A percentile compares a stretch with the other conserved stretches of the same genome.
Conservation (phyloP, 257 asterid species). For the Mitragyna speciosa region DNA sequence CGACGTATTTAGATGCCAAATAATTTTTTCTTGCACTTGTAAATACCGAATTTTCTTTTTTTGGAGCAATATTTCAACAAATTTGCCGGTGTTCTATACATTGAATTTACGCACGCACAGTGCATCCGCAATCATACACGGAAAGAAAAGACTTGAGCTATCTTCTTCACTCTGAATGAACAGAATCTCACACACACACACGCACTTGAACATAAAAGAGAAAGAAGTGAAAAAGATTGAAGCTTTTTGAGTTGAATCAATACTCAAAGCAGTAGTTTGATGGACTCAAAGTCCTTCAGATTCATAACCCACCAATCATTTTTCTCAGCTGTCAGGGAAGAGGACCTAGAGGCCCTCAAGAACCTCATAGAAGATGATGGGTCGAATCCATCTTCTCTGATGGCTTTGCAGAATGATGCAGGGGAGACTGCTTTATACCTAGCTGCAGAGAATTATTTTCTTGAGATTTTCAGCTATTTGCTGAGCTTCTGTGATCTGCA, state of each 20-base stretch:
- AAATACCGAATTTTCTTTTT: too few species aligned
- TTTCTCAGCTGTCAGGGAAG: constrained; percentile 70
- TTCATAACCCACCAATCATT: constrained; percentile 90
- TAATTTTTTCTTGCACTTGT: too few species aligned
- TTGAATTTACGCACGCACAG: not conserved
- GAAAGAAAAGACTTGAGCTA: not conserved
- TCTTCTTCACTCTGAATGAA: not conserved
- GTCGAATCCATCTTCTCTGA: constrained; percentile 55
- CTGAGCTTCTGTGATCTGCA: constrained; percentile 65
- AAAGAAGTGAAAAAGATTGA: constrained; percentile 12
- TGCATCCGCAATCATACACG: not conserved
- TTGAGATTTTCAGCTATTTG: constrained; percentile 51
- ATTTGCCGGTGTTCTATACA: constrained; percentile 3
- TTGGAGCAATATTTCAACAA: too few species aligned
- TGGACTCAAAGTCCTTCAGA: constrained; percentile 79
- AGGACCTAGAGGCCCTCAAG: constrained; percentile 63
- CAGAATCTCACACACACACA: too few species aligned
- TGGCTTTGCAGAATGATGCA: constrained; percentile 72
- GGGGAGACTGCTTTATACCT: constrained; percentile 77
- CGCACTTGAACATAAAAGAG: not conserved
- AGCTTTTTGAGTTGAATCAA: constrained; percentile 12
- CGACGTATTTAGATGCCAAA: too few species aligned
- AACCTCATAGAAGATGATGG: constrained; percentile 53
- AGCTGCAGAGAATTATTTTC: constrained; percentile 67
- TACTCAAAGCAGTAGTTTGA: not conserved